These are phyloP conservation scores for Chytriomyces confervae DNA, from an alignment of 192 early-diverging fungal species.

Conservation along the genomic window DNA sequence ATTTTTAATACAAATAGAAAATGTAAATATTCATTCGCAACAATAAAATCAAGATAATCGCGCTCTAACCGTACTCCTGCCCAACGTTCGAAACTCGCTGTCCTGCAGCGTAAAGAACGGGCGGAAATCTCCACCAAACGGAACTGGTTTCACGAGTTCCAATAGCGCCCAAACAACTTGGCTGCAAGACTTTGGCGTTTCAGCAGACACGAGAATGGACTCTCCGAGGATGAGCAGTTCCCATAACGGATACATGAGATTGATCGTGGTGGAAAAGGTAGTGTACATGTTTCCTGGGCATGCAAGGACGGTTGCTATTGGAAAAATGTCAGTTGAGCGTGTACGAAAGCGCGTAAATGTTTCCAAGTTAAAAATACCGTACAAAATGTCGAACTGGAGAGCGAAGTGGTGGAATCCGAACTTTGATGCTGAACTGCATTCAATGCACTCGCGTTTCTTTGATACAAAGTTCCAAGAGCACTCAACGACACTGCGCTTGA, in stretches of 20 bases:
- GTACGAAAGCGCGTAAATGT: background rate
- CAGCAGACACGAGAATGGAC: conserved; percentile 85
- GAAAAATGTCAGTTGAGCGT: conserved; percentile 21
- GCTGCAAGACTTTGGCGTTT: conserved; percentile 86
- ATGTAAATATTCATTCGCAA: background rate
- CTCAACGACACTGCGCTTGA: background rate
- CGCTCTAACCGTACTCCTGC: conserved; percentile 46
- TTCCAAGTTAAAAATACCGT: too few species aligned
- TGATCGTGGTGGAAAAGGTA: conserved; percentile 80
- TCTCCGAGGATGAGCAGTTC: conserved; percentile 93
- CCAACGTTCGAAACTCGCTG: conserved; percentile 73
- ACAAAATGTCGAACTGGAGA: too few species aligned
- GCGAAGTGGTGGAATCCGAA: too few species aligned
- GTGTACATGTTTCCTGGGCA: conserved; percentile 72
- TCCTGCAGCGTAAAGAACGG: conserved; percentile 98
- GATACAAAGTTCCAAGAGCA: too few species aligned
- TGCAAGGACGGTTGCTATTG: conserved; percentile 49
- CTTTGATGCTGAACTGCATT: too few species aligned
- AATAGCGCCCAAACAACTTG: conserved; percentile 82
- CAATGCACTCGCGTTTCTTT: too few species aligned
- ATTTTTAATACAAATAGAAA: background rate
- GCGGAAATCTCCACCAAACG: conserved; percentile 94
- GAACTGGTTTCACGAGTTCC: conserved; percentile 91
- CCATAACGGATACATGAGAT: conserved; percentile 87
- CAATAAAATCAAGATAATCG: background rate